Percentiles rank a stretch among this genome's conserved stretches.
Evolutionary conservation across 208 protist species (phyloP).

Genomic region (Trypanosoma cruzi): DNA sequence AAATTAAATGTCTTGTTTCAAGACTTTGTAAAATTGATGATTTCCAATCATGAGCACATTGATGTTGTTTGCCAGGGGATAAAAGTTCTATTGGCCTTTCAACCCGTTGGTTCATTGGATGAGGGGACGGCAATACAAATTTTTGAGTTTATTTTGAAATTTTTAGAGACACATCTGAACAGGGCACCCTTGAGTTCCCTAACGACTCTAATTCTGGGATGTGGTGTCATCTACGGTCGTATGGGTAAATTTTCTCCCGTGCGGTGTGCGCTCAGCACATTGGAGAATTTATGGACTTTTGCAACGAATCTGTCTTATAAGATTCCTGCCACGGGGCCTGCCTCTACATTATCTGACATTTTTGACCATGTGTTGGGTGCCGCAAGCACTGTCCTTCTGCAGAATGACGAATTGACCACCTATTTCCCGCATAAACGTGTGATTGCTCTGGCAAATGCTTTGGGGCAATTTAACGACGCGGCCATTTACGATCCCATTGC

Average conservation of each 20-base stretch:
- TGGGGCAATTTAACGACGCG: slow-evolving; percentile 53
- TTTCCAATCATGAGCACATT: slow-evolving; percentile 16
- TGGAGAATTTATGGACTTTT: slow-evolving; percentile 39
- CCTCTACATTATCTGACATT: slow-evolving; percentile 25
- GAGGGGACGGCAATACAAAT: slow-evolving; percentile 4
- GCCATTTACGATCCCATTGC: slow-evolving; percentile 34
- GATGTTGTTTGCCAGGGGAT: slow-evolving; percentile 24
- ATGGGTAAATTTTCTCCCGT: slow-evolving; percentile 22
- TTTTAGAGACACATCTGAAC: slow-evolving; percentile 17
- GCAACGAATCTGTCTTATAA: slow-evolving; percentile 31
- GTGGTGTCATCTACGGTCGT: slow-evolving; percentile 23
- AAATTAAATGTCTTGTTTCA: slow-evolving; percentile 21
- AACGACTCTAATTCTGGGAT: slow-evolving; percentile 18
- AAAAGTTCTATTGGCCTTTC: slow-evolving; percentile 19
- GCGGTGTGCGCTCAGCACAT: slow-evolving; percentile 11
- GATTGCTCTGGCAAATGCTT: slow-evolving; percentile 37
- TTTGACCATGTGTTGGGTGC: slow-evolving; percentile 42
- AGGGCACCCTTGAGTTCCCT: slow-evolving; percentile 6
- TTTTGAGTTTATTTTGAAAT: slow-evolving; percentile 29
- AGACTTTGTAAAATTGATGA: slow-evolving; percentile 21
- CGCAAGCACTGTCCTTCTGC: slow-evolving; percentile 31
- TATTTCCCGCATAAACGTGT: slow-evolving; percentile 38
- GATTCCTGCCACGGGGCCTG: slow-evolving; percentile 39
- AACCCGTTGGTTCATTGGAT: slow-evolving; percentile 14
- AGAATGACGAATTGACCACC: slow-evolving; percentile 17